Base-by-base conservation (phyloP, 2,329 filamentous ascomycete species). In the Fusarium veterinarium region DNA sequence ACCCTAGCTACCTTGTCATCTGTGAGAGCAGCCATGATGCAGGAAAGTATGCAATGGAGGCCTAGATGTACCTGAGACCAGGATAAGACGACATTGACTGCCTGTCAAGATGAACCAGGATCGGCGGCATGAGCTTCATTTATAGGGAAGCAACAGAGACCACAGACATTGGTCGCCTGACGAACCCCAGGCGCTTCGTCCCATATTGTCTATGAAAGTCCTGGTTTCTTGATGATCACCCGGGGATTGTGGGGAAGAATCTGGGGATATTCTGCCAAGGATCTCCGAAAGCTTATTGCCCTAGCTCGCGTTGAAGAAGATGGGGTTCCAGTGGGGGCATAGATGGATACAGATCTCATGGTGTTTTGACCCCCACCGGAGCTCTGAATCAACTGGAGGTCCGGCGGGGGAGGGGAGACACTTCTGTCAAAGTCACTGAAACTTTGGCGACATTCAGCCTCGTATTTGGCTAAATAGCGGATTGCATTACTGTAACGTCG, bases 1-100 rank as follows among this genome's bases (percentile, higher is more conserved):
- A 69, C 57, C 23, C 65, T 68, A 25, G 49, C 56, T n/a, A 73
- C 71, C 41, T 73, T 73, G 38, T 73, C 71, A 41, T 74, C 51
- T 8, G 44, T 19, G 11, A 60, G 40, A n/a, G 42, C 28, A 40
- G 61, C 33, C 61, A 66, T 66, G 30, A 44, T 25, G n/a, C 48
- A 40, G 31, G 42, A 23, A n/a, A 20, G 37, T n/a, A 23, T 38
- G 20, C 35, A 37, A 40, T 44, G 19, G n/a, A 33, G 48, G 20
- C 23, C 13, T 38, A 28, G 25, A 25, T 53, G 49, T 53, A 17
- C 49, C 33, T 30, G 23, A 17, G 19, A 37, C 35, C 19, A 30
- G 33, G 25, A 40, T 53, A n/a, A 53, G 20, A 30, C 25, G 6
- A 28, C 49, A 53, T 16, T 16, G 23, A 30, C 23, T 53, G 49